Conservation (phyloP, 148 eudicot genomes). For the Vaccinium vitisidaea region DNA sequence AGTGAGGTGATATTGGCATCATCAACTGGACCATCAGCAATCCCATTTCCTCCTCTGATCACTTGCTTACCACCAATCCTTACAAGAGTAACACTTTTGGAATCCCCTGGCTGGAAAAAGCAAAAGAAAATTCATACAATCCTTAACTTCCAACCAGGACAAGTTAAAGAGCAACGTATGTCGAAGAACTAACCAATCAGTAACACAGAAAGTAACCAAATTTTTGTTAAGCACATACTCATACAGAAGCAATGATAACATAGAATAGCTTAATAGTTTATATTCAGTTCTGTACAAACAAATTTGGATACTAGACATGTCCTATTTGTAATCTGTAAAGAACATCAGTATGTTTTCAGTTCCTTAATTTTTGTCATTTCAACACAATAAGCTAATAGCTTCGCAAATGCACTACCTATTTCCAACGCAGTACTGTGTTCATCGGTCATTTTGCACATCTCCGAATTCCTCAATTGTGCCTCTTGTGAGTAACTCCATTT, state of each 20-base stretch:
- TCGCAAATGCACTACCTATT: neutral
- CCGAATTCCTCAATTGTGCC: neutral
- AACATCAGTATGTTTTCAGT: neutral
- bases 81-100: conserved; percentile 77
- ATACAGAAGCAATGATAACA: neutral
- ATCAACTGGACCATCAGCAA: conserved; percentile 69
- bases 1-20: conserved; percentile 48
- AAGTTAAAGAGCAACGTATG: neutral
- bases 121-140: conserved; percentile 8
- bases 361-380: conserved; percentile 4
- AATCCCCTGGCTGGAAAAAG: conserved; percentile 84
- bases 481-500: neutral
- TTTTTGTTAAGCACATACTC: neutral
- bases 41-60: conserved; percentile 80
- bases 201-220: neutral
- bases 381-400: conserved; percentile 12
- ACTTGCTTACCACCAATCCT: conserved; percentile 72
- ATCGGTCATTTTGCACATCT: neutral
- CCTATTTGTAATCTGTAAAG: neutral
- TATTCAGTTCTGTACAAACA: neutral
- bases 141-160: neutral
- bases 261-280: neutral
- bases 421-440: neutral
- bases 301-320: neutral
- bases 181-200: neutral